Percentiles rank a stretch among this genome's conserved stretches.
These are phyloP conservation scores for Psilocybe tampanensis DNA, from an alignment of 768 basidiomycete species.

Conservation along the genomic window DNA sequence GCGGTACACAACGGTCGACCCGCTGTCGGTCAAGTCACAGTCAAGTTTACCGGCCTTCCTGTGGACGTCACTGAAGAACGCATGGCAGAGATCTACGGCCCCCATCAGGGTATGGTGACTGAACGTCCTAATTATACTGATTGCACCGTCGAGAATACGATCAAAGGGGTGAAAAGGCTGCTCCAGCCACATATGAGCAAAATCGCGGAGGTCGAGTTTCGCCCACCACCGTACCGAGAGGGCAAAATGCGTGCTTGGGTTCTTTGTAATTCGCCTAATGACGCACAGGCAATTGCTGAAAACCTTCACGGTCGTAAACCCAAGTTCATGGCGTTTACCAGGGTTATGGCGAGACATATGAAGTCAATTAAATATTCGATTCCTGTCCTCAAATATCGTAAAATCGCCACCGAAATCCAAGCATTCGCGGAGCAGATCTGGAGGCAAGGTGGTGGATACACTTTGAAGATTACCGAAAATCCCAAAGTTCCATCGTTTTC, in stretches of 20 bases:
- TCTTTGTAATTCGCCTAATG: slow-evolving; percentile 49
- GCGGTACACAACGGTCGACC: slow-evolving; percentile 58
- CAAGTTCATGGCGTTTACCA: slow-evolving; percentile 42
- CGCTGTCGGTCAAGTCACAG: slow-evolving; percentile 57
- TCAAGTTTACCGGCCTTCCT: slow-evolving; percentile 61
- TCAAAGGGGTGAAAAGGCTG: slow-evolving; percentile 40
- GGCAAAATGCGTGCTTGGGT: slow-evolving; percentile 58
- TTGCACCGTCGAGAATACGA: slow-evolving; percentile 40
- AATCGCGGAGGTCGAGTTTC: slow-evolving; percentile 44
- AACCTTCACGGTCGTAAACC: slow-evolving; percentile 51
- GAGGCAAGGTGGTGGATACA: slow-evolving; percentile 28
- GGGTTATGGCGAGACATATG: slow-evolving; percentile 54
- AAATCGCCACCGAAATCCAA: slow-evolving; percentile 46
- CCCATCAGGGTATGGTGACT: slow-evolving; percentile 52
- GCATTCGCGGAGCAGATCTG: slow-evolving; percentile 42
- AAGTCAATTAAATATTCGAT: slow-evolving; percentile 53
- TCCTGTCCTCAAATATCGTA: slow-evolving; percentile 35
- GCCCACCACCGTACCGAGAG: slow-evolving; percentile 52
- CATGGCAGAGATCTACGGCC: slow-evolving; percentile 43
- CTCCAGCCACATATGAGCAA: slow-evolving; percentile 33
- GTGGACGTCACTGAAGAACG: slow-evolving; percentile 40
- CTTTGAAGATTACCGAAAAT: slow-evolving; percentile 23
- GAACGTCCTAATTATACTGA: slow-evolving; percentile 45
- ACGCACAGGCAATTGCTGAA: slow-evolving; percentile 53
- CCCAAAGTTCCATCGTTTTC: slow-evolving; percentile 25